Evolutionary conservation across 169 alveolate species (phyloP), one percentile per base, ranked within the genome.

Genomic region (Plasmodium billcollinsi): DNA sequence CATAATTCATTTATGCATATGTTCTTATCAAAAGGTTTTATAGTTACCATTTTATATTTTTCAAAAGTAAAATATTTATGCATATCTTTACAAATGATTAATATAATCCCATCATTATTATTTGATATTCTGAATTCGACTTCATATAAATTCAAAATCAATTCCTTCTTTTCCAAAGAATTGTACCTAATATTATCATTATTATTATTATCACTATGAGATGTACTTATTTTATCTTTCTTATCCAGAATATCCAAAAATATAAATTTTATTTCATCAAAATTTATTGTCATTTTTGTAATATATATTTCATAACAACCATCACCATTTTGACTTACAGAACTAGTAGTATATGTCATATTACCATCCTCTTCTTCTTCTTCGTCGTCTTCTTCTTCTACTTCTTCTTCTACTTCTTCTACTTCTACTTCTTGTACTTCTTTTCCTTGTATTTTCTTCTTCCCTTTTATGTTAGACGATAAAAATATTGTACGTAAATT

Each of bases 91-190:
- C 47, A 78, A 49, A 80, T 80, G 12, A 24, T 69, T 0, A 80
- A 7, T n/a, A 80, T 52, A n/a, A 80, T 73, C 20, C 72, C 67
- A 50, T 80, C 83, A 7, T 80, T 73, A 66, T 80, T 80, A 39
- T 26, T 43, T 24, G 75, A 62, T 26, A 80, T 33, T 69, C 91
- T 21, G 73, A 80, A 80, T 14, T 80, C 91, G n/a, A 80, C 85
- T 58, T 80, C 91, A 26, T 80, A 69, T 49, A 59, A 67, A 62
- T 80, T 80, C 12, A 80, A 71, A 11, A 73, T 54, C 15, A 69
- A 3, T 11, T 80, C 63, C 2, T 24, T 33, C 33, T 49, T n/a
- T n/a, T 47, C 14, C 26, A 21, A 54, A 0, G 26, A 54, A n/a
- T 29, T 76, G n/a, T 2, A 26, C 18, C 47, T 21, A 43, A 3